Evolutionary conservation across 2,329 filamentous ascomycete species (phyloP).

Genomic region (Mycosphaerella arachidis): DNA sequence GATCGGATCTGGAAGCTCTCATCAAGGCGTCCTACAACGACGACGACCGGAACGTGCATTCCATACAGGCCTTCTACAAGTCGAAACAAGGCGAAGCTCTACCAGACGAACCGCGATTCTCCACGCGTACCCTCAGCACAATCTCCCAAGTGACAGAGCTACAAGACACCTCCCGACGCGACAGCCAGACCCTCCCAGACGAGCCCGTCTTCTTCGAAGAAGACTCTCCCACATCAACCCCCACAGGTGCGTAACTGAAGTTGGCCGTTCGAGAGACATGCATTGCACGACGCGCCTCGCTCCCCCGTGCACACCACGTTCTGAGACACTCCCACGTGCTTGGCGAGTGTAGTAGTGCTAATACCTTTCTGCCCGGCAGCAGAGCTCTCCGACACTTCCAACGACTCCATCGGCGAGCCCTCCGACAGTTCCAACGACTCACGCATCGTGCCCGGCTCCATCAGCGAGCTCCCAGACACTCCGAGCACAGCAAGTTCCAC

Average conservation of each 20-base stretch:
- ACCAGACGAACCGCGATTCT: constrained; percentile 11
- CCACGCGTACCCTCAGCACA: constrained; percentile 7
- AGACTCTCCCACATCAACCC: neutral
- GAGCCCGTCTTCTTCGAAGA: neutral
- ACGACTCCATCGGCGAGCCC: neutral
- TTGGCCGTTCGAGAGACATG: no score
- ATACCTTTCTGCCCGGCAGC: neutral
- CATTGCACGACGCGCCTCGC: no score
- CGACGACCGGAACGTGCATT: constrained; percentile 1
- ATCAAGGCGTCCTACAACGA: neutral
- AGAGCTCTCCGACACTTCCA: neutral
- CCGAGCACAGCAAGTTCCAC: neutral
- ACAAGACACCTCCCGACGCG: neutral
- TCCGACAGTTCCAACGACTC: neutral
- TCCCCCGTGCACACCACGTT: no score
- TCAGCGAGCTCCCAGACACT: neutral
- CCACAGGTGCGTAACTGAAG: no score
- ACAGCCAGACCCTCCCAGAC: neutral
- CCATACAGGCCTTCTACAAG: constrained; percentile 19
- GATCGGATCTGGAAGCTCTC: neutral
- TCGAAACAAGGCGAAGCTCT: neutral
- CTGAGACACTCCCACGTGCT: no score
- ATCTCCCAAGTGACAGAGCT: neutral
- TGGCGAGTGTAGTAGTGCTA: no score
- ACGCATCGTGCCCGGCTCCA: neutral